These are phyloP conservation scores for Neoboletus magnificus DNA, from an alignment of 768 basidiomycete genomes.

Conservation along the genomic window DNA sequence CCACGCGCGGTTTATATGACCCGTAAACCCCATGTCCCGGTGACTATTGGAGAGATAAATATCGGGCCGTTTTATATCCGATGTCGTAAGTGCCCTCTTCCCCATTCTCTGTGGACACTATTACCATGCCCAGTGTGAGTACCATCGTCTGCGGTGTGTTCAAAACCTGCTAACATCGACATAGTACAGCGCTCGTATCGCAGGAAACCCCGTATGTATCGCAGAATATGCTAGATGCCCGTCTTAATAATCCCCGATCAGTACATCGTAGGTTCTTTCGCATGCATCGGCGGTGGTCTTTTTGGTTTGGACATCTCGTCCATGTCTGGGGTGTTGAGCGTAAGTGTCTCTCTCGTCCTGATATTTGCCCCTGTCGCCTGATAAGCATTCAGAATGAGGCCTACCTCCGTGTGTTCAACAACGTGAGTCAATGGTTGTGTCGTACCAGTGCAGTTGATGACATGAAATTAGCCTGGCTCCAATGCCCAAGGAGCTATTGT, in stretches of 20 bases:
- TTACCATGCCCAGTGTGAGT: constrained; percentile 28
- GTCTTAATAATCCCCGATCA: constrained; percentile 28
- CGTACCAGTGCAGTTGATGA: constrained; percentile 2
- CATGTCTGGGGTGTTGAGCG: constrained; percentile 72
- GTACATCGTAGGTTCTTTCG: constrained; percentile 78
- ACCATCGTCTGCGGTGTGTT: neutral
- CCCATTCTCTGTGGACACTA: neutral
- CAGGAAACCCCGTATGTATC: constrained; percentile 50
- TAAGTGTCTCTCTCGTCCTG: constrained; percentile 22
- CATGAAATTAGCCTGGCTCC: constrained; percentile 39
- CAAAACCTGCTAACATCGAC: constrained; percentile 1
- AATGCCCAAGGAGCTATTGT: constrained; percentile 69
- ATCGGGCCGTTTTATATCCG: neutral
- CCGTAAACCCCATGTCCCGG: neutral
- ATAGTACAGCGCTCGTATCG: constrained; percentile 55
- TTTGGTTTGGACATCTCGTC: constrained; percentile 82
- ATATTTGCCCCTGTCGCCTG: neutral
- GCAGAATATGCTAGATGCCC: neutral
- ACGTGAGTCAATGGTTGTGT: constrained; percentile 10
- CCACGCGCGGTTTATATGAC: constrained; percentile 7
- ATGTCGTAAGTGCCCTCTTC: neutral
- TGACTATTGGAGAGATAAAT: constrained; percentile 14
- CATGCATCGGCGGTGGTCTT: constrained; percentile 76
- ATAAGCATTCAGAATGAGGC: constrained; percentile 24
- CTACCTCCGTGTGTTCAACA: constrained; percentile 24